Base-by-base conservation (phyloP, 2,329 filamentous ascomycete species). In the Diplodia sapinea region DNA sequence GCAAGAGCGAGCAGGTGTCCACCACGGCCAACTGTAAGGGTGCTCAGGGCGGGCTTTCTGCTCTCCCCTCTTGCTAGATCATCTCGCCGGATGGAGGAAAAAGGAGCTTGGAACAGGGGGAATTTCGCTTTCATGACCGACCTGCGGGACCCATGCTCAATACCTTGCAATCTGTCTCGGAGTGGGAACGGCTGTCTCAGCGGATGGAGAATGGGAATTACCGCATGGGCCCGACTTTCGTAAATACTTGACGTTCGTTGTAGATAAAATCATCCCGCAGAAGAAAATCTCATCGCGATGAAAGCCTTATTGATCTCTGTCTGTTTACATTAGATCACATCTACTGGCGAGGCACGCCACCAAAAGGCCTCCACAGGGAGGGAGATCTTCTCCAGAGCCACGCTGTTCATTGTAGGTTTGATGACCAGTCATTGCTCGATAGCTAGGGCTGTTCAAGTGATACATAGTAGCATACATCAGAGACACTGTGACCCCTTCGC, bases 1-100 rank as follows among this genome's bases (percentile, higher is more conserved):
- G 68, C 20, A 11, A 26, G 20, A 47, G 36, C 51, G 31, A 29
- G 23, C 61, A 66, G 54, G 54, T 59, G 3, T 29, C 23, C 40
- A 31, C 64, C 20, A 66, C 64, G 12, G 64, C 64, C 15, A 66
- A 61, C 52, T 66, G 64, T 43, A 20, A 57, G 64, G 64, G 64
- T 23, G 43, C 40, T 17, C 64, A 66, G 38, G 73, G 71, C 50
- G 69, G 69, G 65, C 69, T 74, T 4, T 65, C 59, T 15, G 64
- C 36, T 9, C 70, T 74, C 6, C 72, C 72, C 38, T 63, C 64
- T 15, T 74, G 73, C 68, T 62, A 59, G 23, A 59, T 17, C 13
- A n/a, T 3, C 15, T 8, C 13, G 29, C 1, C 11, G 17, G 17
- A 31, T 17, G 36, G 9, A 23, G 9, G 17, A 38, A 56, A n/a